Evolutionary conservation across 805 yeast genomes (phyloP).

Genomic region (Spathaspora gorwiae): DNA sequence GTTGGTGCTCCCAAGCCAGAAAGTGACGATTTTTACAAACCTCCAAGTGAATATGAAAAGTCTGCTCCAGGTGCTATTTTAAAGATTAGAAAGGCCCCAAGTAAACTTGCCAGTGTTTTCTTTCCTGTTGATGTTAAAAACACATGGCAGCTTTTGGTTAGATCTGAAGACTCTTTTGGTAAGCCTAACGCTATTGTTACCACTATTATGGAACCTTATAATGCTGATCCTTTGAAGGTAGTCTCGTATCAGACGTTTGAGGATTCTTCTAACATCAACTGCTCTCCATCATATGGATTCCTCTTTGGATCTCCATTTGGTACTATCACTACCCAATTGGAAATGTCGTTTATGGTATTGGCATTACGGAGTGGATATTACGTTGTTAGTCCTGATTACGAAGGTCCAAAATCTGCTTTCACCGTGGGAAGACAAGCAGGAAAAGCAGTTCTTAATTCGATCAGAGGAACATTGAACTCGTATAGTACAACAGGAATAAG

Average conservation of each 20-base stretch:
- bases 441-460: constrained; percentile 24
- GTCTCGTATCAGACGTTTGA: constrained; percentile 26
- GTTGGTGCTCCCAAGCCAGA: constrained; percentile 6
- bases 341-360: constrained; percentile 14
- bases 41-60: constrained; percentile 19
- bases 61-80: constrained; percentile 19
- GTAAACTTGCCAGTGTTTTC: constrained; percentile 13
- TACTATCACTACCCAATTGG: constrained; percentile 11
- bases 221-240: constrained; percentile 22
- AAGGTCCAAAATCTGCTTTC: constrained; percentile 29
- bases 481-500: constrained; percentile 15
- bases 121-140: constrained; percentile 16
- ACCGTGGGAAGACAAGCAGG: constrained; percentile 31
- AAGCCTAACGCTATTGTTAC: constrained; percentile 22
- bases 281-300: constrained; percentile 16
- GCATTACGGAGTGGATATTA: constrained; percentile 27
- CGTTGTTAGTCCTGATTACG: constrained; percentile 32
- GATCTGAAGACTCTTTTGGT: constrained; percentile 21
- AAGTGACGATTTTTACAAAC: constrained; percentile 20
- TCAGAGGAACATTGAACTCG: constrained; percentile 22
- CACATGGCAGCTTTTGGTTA: constrained; percentile 19
- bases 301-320: constrained; percentile 11
- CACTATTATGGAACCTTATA: constrained; percentile 26
- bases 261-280: constrained; percentile 18
- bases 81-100: constrained; percentile 17